Evolutionary conservation across 1,284 basidiomycete genomes (phyloP), one percentile per base, ranked within the genome.

Genomic region (Salmacisia buchloeana): DNA sequence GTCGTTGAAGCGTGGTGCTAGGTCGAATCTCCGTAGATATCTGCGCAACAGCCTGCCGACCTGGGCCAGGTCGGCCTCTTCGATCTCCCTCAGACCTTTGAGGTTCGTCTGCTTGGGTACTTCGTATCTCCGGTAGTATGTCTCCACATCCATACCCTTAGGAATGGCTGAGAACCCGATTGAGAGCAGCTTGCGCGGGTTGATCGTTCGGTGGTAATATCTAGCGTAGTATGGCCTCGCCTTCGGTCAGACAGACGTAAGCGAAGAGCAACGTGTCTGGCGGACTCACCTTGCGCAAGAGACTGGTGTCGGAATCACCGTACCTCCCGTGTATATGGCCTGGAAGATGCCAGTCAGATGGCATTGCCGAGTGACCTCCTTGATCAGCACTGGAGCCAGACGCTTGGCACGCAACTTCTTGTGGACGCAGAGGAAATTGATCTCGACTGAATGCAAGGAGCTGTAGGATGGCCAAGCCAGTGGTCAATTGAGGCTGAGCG

Each of bases 351-450:
- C 90, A 66, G 87, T 85, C 21, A 97, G 83, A 80, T 98, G 88
- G 68, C 91, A 91, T 75, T 91, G 90, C 18, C 96, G 86, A 0
- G 96, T 99, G 31, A 98, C 90, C 81, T 99, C 96, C 81, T 97
- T 97, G 83, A 99, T 99, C 59, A 99, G 85, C 29, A 98, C 91
- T 0, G 96, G 96, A 0, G 96, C 89, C 21, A 99, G 85, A 36
- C 96, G 89, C 80, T 97, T 98, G 4, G 92, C 91, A 13, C 96
- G 88, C 56, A 98, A 83, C 81, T 97, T 97, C 83, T 99, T 99
- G 85, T 97, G 94, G 2, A 97, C 88, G 75, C 93, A 97, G 58
- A 99, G 87, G 81, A 94, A 98, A 82, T 99, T 98, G 83, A 99
- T 94, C 82, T 98, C 96, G 73, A 88, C 69, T 25, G 67, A 64